Conservation (phyloP, 2,329 filamentous ascomycete genomes). For the Metarhizium sp. region DNA sequence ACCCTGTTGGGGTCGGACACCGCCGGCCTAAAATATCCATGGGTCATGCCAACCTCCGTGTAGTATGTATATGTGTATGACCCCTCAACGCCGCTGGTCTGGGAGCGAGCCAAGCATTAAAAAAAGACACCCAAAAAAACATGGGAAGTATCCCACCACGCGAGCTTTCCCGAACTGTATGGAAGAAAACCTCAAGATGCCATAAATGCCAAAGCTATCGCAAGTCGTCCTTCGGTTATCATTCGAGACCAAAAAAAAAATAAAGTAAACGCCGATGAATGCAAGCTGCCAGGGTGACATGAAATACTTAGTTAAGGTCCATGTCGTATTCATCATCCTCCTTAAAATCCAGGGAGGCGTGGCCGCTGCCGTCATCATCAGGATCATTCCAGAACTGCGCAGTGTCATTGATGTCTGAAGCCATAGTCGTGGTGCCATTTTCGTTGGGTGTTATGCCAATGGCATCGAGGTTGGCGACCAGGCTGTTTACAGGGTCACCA, state of each 20-base stretch:
- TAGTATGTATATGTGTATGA: slow-evolving; percentile 3
- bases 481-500: slow-evolving; percentile 60
- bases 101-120: not conserved
- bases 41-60: not conserved
- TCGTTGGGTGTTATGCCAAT: slow-evolving; percentile 30
- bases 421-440: slow-evolving; percentile 25
- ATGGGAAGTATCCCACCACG: not conserved
- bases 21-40: not conserved
- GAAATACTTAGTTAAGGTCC: slow-evolving; percentile 45
- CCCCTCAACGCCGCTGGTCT: slow-evolving; percentile 5
- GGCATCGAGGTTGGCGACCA: slow-evolving; percentile 25
- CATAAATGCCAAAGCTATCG: not conserved
- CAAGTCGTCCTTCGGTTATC: not conserved
- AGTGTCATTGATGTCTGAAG: slow-evolving; percentile 38
- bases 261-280: slow-evolving; percentile 10
- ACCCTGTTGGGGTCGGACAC: slow-evolving; percentile 2
- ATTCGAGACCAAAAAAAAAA: not conserved
- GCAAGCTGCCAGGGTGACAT: slow-evolving; percentile 5
- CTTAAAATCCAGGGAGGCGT: slow-evolving; percentile 66
- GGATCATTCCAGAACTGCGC: slow-evolving; percentile 58
- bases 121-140: not conserved
- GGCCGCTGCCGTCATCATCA: slow-evolving; percentile 63
- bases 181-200: not conserved
- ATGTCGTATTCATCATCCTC: slow-evolving; percentile 92
- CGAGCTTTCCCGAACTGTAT: not conserved